A percentile compares a stretch with the other conserved stretches of the same genome.
phyloP scores from a whole-genome alignment of 805 yeast genomes.

The Saccharomyces jurei region DNA sequence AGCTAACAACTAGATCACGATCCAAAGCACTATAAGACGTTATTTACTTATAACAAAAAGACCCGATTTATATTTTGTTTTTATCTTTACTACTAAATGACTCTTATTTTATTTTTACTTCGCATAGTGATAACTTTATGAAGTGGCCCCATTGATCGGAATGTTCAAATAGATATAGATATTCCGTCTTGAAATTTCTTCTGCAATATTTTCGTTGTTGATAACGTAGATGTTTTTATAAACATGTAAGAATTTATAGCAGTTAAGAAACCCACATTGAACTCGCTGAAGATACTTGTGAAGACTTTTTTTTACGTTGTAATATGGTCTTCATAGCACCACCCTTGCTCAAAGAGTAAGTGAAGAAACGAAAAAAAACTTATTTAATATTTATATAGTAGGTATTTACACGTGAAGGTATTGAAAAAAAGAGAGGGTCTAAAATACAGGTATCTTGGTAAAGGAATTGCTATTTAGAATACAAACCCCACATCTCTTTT shows the following conservation, averaged over 20 bases:
- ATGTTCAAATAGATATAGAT: conserved; percentile 20
- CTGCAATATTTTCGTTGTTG: conserved; percentile 6
- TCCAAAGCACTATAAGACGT: no score
- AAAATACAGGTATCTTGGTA: neutral
- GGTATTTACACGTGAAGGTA: neutral
- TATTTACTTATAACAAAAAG: no score
- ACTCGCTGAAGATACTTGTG: conserved; percentile 39
- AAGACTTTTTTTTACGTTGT: conserved; percentile 12
- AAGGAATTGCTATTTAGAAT: neutral
- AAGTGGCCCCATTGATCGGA: conserved; percentile 4
- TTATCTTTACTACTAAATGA: no score
- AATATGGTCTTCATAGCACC: no score
- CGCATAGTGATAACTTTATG: no score
- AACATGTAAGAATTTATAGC: conserved; percentile 39
- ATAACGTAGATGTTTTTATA: conserved; percentile 12
- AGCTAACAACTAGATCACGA: conserved; percentile 14
- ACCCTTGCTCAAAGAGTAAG: neutral
- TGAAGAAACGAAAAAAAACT: neutral
- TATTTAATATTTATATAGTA: neutral
- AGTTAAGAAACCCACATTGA: conserved; percentile 36
- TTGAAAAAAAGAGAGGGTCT: neutral
- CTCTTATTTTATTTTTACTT: no score
- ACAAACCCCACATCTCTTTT: neutral
- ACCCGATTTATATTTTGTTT: no score
- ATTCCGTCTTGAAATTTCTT: conserved; percentile 10